Percentiles rank a stretch among this genome's conserved stretches.
Evolutionary conservation across 2,329 filamentous ascomycete species (phyloP).

Genomic region (Camillea tinctor): DNA sequence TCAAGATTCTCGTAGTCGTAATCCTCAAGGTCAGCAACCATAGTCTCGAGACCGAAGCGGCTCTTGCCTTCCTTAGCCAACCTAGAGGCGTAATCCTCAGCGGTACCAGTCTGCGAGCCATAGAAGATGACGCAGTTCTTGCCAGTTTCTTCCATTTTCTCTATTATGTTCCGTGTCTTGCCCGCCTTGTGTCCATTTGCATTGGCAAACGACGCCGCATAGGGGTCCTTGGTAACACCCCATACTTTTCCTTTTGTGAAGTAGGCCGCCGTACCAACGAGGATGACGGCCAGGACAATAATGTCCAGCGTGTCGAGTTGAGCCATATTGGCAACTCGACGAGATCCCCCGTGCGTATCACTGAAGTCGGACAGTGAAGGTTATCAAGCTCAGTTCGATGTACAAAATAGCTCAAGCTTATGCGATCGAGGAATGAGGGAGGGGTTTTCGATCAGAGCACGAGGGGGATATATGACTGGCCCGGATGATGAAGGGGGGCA

Average conservation of each 20-base stretch:
- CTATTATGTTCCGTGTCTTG: conserved; percentile 86
- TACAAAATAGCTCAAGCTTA: not conserved
- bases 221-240: conserved; percentile 85
- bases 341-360: not conserved
- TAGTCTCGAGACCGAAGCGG: conserved; percentile 92
- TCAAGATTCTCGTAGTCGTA: conserved; percentile 97
- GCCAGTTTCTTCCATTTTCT: conserved; percentile 91
- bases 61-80: conserved; percentile 97
- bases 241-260: conserved; percentile 97
- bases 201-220: conserved; percentile 71
- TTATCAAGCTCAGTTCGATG: not conserved
- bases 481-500: not conserved
- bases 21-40: conserved; percentile 97
- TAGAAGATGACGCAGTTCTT: conserved; percentile 99
- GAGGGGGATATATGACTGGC: not conserved
- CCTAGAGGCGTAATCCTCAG: conserved; percentile 95
- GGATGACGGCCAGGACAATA: conserved; percentile 80
- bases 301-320: conserved; percentile 96
- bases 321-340: conserved; percentile 64
- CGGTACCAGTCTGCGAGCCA: conserved; percentile 96
- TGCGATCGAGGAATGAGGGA: not conserved
- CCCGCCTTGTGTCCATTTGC: conserved; percentile 71
- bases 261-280: conserved; percentile 87
- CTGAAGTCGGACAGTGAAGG: not conserved
- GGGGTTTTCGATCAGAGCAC: not conserved